Base-by-base conservation (phyloP, 208 protist genomes). In the Leishmania major region DNA sequence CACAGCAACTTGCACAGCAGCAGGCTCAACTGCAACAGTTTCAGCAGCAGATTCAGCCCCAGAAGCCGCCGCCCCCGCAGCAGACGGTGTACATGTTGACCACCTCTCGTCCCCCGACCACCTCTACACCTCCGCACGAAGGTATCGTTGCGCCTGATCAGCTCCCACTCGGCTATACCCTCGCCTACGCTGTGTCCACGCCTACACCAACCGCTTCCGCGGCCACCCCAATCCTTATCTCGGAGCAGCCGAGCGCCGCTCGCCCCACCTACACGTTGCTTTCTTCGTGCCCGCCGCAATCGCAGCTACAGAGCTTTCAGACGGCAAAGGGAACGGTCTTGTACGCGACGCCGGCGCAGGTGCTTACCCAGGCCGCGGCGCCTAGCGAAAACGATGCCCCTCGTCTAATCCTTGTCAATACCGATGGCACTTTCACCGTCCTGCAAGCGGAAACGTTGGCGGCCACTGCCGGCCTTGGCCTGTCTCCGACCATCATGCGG, bases 401-500 rank as follows among this genome's bases (percentile, higher is more conserved):
- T 28, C 82, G 77, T 51, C 59, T 85, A 40, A 75, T 85, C 13
- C 82, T 85, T 10, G 77, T 81, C 22, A 85, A 82, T n/a, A 37
- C 69, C 2, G 82, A 85, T 25, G 82, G 82, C 53, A 79, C 59
- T 51, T 75, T 82, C 72, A 75, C 82, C 25, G 13, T 85, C 5
- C 77, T 85, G 53, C 70, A 81, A 25, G 40, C 78, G n/a, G 60
- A 6, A 17, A 47, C 55, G 25, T 53, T 79, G 15, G 72, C 67
- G 10, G 51, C 43, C n/a, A 40, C 66, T 4, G 25, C 64, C 3
- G 64, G 2, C 1, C 7, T 1, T 28, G 49, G 66, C 28, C 45
- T 43, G 5, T 22, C 37, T 1, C 43, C 37, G 75, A 7, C 28
- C 8, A 37, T 67, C 3, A 55, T 71, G 75, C 75, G 35, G n/a